Evolutionary conservation across 495 filamentous ascomycete genomes (phyloP), one percentile per base, ranked within the genome.

Genomic region (Viridothelium virens): DNA sequence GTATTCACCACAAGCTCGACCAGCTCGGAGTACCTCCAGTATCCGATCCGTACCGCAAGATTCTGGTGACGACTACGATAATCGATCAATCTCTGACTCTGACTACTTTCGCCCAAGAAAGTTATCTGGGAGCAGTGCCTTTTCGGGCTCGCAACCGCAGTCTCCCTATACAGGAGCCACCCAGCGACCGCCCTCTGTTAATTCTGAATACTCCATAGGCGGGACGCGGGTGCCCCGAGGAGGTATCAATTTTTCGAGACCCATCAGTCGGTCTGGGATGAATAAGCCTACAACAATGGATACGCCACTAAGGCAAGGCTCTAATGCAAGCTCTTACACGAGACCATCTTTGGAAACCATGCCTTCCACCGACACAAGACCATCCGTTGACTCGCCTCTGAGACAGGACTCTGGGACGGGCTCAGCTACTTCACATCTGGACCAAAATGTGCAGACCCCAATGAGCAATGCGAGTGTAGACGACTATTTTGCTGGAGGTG

Each of bases 201-300:
- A 85, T 69, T 97, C 92, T 2, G 91, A 96, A 63, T 83, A 83
- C 39, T 89, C 88, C 0, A 76, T 79, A 62, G 78, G 77, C n/a
- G 85, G 87, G 18, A 79, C 80, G n/a, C 76, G 79, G 25, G 79
- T 89, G 38, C 84, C 87, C 1, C 85, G 89, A 38, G 89, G 90
- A 1, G 82, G 89, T 1, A 93, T 92, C 74, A 98, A 97, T 75
- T 97, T 97, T 75, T 97, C 94, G 2, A 81, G 94, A 6, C 94
- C 94, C 2, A 69, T 94, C 38, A 96, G 94, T 75, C 83, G 91
- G 68, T 86, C 88, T 11, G 71, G 70, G 10, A 67, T 5, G 2
- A 66, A 59, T 31, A 59, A 59, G 18, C 53, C 53, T 10, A 7
- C 18, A 3, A 7, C 31, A 3, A 59, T 18, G 5, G 53, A 59